Percentiles rank a stretch among this genome's conserved stretches.
These are phyloP conservation scores for Aspergillus carbonarius DNA, from an alignment of 2,329 filamentous ascomycete species.

Conservation along the genomic window DNA sequence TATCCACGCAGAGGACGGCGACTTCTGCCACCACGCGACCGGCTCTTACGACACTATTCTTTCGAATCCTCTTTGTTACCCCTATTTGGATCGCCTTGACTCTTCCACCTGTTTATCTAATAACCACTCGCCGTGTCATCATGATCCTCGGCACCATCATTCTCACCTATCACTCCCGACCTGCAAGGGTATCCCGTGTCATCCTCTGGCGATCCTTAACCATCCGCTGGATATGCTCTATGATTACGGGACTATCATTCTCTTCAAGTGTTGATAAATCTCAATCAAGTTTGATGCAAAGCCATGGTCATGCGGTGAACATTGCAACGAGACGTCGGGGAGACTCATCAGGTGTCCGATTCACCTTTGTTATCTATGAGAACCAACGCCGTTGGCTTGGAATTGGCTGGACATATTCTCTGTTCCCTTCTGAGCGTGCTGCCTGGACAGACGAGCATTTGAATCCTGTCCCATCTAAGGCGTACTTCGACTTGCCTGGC, in stretches of 20 bases:
- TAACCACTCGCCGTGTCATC: conserved; percentile 81
- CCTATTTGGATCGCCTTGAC: conserved; percentile 85
- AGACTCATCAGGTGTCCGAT: conserved; percentile 75
- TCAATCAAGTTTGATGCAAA: conserved; percentile 33
- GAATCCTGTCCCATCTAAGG: conserved; percentile 72
- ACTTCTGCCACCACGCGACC: conserved; percentile 89
- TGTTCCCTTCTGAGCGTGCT: conserved; percentile 86
- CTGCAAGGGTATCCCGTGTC: conserved; percentile 78
- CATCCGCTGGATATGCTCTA: conserved; percentile 66
- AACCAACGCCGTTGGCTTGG: conserved; percentile 96
- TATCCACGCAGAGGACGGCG: conserved; percentile 85
- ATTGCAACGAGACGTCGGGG: conserved; percentile 46
- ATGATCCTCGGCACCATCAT: conserved; percentile 83
- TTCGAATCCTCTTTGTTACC: conserved; percentile 82
- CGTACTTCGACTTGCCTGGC: conserved; percentile 68
- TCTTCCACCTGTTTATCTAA: conserved; percentile 75
- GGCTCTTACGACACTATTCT: conserved; percentile 82
- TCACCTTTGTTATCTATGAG: conserved; percentile 95
- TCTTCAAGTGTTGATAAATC: conserved; percentile 43
- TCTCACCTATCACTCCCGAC: conserved; percentile 88
- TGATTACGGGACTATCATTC: conserved; percentile 76
- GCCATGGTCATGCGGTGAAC: conserved; percentile 48
- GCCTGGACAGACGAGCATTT: conserved; percentile 97
- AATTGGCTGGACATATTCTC: conserved; percentile 86
- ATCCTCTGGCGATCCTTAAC: conserved; percentile 86